Evolutionary conservation across 2,329 filamentous ascomycete species (phyloP).

Genomic region (Trichoderma sp.): DNA sequence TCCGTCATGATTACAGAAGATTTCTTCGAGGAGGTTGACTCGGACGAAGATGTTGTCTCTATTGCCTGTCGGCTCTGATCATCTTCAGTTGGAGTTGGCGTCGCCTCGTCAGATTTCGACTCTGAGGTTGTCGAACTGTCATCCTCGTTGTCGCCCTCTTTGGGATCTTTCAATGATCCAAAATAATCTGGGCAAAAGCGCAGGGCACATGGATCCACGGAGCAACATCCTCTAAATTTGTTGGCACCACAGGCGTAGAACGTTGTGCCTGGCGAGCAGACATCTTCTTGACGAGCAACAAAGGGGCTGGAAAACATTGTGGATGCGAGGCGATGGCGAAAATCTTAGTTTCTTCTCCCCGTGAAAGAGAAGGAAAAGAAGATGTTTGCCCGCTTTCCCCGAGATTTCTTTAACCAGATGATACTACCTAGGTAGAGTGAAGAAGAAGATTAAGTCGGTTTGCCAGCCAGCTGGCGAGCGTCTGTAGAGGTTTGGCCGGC

Average conservation of each 20-base stretch:
- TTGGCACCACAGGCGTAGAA: slow-evolving; percentile 40
- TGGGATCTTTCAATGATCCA: not conserved
- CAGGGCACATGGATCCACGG: slow-evolving; percentile 40
- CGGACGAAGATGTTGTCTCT: not conserved
- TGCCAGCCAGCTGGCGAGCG: slow-evolving; percentile 3
- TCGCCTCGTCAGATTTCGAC: not conserved
- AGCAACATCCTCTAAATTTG: slow-evolving; percentile 46
- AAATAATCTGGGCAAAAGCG: slow-evolving; percentile 30
- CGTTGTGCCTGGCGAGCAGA: slow-evolving; percentile 31
- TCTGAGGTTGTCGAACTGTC: not conserved
- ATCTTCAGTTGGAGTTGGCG: not conserved
- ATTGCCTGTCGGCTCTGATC: not conserved
- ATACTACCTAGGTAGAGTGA: not conserved
- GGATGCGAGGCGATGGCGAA: not conserved
- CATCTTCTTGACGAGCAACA: not conserved
- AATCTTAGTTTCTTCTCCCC: not conserved
- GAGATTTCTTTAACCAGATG: not conserved
- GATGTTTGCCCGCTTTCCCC: not conserved
- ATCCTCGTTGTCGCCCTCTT: not conserved
- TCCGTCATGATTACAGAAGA: slow-evolving; percentile 32
- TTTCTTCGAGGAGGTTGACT: not conserved
- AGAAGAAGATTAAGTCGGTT: not conserved
- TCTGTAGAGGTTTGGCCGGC: not conserved
- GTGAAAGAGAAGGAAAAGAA: not conserved
- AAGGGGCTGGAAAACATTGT: not conserved